These are phyloP conservation scores for Pichia insulana DNA, from an alignment of 805 yeast species.

Conservation along the genomic window DNA sequence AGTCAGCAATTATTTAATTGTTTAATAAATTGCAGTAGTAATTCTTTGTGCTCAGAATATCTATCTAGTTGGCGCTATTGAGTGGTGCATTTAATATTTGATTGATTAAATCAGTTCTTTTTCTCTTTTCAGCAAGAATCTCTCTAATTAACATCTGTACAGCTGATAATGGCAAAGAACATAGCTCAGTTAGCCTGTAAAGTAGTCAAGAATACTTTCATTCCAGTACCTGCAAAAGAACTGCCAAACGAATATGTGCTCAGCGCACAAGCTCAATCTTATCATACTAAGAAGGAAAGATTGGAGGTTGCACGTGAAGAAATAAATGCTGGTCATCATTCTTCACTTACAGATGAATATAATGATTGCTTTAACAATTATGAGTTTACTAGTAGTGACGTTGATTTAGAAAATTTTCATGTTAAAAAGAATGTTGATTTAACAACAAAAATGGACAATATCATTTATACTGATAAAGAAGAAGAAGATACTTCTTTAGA, in stretches of 20 bases:
- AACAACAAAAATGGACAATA: neutral
- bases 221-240: constrained; percentile 12
- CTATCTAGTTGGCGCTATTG: no score
- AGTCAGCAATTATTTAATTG: no score
- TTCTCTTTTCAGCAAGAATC: no score
- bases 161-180: no score
- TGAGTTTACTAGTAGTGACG: neutral
- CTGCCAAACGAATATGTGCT: constrained; percentile 4
- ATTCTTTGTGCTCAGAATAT: no score
- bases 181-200: no score
- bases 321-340: no score
- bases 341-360: constrained; percentile 2
- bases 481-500: neutral
- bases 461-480: neutral
- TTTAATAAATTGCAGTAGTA: no score
- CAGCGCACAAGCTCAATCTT: constrained; percentile 9
- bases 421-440: neutral
- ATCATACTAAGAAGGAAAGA: neutral
- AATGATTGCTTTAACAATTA: constrained; percentile 12
- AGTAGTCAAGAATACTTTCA: constrained; percentile 12
- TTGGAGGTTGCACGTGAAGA: no score
- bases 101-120: no score
- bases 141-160: no score
- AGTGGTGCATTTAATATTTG: no score
- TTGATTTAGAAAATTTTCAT: constrained; percentile 1